These are phyloP conservation scores for Salix koriyanagi DNA, from an alignment of 345 rosid genomes.

Conservation along the genomic window DNA sequence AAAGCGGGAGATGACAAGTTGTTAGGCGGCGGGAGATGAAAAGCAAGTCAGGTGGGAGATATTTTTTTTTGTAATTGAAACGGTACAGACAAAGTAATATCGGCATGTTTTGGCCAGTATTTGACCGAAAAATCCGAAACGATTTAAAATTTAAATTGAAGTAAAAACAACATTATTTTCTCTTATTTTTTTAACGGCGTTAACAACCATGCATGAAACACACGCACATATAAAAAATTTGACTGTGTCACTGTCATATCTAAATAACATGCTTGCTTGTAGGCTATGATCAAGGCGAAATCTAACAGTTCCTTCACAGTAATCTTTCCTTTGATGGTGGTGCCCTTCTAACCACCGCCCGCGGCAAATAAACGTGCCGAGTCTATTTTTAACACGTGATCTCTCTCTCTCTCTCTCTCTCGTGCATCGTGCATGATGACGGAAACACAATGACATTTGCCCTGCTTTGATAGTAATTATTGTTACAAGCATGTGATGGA, in stretches of 20 bases:
- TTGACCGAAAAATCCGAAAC: no score
- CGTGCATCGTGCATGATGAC: not conserved
- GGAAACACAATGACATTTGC: not conserved
- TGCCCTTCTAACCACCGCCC: not conserved
- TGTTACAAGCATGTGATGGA: not conserved
- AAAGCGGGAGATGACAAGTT: no score
- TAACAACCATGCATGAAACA: no score
- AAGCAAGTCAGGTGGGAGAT: no score
- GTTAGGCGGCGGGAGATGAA: no score
- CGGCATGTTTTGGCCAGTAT: accelerated
- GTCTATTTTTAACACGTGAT: not conserved
- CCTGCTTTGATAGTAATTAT: not conserved
- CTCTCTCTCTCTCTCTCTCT: no score
- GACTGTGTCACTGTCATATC: no score
- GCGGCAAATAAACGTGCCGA: not conserved
- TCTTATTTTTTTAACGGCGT: no score
- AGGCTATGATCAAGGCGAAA: not conserved
- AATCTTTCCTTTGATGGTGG: not conserved
- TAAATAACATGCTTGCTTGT: no score
- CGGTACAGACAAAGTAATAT: no score
- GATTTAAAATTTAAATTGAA: accelerated
- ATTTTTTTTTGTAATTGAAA: no score
- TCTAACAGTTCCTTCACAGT: not conserved
- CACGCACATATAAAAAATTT: no score
- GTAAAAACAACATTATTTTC: accelerated